Evolutionary conservation across 140 eudicot genomes (phyloP).

Genomic region (Flaveria floridana): DNA sequence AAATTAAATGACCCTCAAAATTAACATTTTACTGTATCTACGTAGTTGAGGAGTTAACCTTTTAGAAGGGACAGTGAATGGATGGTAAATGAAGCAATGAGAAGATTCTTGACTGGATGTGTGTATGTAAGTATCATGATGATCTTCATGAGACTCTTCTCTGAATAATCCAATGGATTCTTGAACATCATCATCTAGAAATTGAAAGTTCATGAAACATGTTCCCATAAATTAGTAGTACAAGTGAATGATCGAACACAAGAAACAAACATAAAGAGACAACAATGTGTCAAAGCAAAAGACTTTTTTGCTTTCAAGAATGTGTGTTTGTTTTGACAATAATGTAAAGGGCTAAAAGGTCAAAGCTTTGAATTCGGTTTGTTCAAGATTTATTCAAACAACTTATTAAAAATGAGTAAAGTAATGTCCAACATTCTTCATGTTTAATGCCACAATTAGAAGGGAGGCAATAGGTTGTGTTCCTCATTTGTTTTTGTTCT

Average conservation of each 20-base stretch:
- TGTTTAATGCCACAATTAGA: conserved; percentile 31
- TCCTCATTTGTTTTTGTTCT: conserved; percentile 26
- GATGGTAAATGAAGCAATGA: conserved; percentile 34
- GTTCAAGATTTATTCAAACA: conserved; percentile 26
- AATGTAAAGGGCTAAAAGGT: conserved; percentile 20
- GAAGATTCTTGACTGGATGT: conserved; percentile 37
- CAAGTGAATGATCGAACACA: conserved; percentile 31
- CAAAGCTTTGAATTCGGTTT: conserved; percentile 5
- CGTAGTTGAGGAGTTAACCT: conserved; percentile 17
- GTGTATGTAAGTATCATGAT: conserved; percentile 30
- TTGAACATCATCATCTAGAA: conserved; percentile 35
- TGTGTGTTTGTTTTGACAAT: conserved; percentile 35
- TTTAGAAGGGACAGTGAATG: conserved; percentile 32
- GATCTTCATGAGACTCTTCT: conserved; percentile 31
- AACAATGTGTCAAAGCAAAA: conserved; percentile 34
- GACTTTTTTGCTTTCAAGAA: conserved; percentile 30
- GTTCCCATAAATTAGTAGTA: conserved; percentile 15
- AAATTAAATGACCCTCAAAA: neutral
- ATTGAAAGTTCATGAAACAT: conserved; percentile 27
- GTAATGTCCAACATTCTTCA: conserved; percentile 25
- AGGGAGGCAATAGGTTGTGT: conserved; percentile 19
- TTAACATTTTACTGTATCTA: neutral
- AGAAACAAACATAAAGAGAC: conserved; percentile 39
- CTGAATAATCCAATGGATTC: conserved; percentile 27
- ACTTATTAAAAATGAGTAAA: conserved; percentile 14